Evolutionary conservation across 2,329 filamentous ascomycete species (phyloP), one percentile per base, ranked within the genome.

Genomic region (Verticillium longisporum): DNA sequence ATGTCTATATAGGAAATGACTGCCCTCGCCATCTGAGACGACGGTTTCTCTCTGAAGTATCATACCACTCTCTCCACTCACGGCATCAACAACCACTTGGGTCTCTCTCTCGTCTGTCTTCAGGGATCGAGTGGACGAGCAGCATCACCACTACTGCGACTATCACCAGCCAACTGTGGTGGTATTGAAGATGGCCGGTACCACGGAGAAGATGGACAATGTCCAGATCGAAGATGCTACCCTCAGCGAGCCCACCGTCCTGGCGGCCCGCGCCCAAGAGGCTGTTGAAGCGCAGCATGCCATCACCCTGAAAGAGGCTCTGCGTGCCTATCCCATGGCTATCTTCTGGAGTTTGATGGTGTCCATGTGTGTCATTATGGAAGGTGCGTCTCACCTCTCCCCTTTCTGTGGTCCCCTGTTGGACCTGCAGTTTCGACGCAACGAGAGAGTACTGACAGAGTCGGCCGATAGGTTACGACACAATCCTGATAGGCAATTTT

Each of bases 321-420:
- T 74, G 15, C 62, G 65, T 1, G 61, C 61, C 33, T 72, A 73
- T 60, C 66, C 60, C 34, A 66, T 64, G 65, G 45, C 45, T 10
- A 53, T 53, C 68, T 10, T 64, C 56, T 69, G 68, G 68, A 68
- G 62, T 14, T 36, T 68, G 11, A 61, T 67, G 21, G 61, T 71
- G 26, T 68, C 67, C 32, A 61, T 66, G 37, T 67, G 68, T n/a
- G 67, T 73, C 45, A 69, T 74, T 60, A 73, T 73, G 72, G 72
- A 73, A 55, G 71, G 64, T 62, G 21, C 10, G 61, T 55, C 11
- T 4, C 13, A 3, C 14, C 21, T 6, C 2, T 21, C 26, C 21
- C 36, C 13, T 21, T 31, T 32, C 31, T 31, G 36, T 2, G 34
- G 4, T 53, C 14, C 10, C 45, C 15, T 31, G 26, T 31, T 31